Conservation (phyloP, 495 filamentous ascomycete genomes). For the Neurospora sp. region DNA sequence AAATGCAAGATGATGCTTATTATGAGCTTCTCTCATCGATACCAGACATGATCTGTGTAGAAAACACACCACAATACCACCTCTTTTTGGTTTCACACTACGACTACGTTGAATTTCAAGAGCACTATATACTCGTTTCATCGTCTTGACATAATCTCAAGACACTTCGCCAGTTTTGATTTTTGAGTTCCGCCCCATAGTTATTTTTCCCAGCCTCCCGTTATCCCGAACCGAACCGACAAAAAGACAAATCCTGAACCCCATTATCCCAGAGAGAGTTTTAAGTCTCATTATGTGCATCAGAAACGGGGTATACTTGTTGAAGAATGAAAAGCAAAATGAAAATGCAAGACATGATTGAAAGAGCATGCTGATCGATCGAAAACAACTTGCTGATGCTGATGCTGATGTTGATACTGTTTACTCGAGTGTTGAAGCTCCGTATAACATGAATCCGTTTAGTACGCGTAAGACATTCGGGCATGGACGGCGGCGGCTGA, state of each 20-base stretch:
- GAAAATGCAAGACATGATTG: not conserved
- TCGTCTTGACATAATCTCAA: not conserved
- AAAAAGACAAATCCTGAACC: not conserved
- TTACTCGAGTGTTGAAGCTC: not conserved
- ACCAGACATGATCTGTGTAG: not conserved
- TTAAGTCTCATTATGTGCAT: not conserved
- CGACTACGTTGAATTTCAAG: not conserved
- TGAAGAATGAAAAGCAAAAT: not conserved
- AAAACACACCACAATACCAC: not conserved
- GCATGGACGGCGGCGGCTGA: not conserved
- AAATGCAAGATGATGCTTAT: not conserved
- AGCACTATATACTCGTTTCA: not conserved
- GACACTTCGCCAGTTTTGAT: not conserved
- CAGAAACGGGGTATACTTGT: constrained; percentile 1
- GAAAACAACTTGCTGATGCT: not conserved
- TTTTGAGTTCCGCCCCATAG: not conserved
- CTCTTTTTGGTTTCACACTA: not conserved
- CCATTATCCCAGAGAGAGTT: not conserved
- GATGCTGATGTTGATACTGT: not conserved
- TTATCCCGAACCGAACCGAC: not conserved
- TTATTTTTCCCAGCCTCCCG: not conserved
- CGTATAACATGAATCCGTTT: not conserved
- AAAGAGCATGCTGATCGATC: not conserved
- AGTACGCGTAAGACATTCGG: not conserved
- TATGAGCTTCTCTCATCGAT: not conserved